Percentiles rank a stretch among this genome's conserved stretches.
These are phyloP conservation scores for Dissophora ornata DNA, from an alignment of 192 early-diverging fungal genomes.

Conservation along the genomic window DNA sequence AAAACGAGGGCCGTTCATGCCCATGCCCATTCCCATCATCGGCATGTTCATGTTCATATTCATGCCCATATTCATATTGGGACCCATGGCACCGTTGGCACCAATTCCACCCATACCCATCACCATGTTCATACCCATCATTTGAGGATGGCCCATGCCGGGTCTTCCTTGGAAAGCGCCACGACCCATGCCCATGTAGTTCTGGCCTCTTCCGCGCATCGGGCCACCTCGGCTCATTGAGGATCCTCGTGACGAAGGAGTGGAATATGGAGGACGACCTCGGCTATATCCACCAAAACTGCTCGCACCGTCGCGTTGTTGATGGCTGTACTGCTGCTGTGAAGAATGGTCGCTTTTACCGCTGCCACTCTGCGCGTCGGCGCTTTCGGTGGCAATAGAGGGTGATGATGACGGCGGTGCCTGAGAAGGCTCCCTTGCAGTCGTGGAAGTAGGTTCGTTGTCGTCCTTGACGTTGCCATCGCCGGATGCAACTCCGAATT, in stretches of 20 bases:
- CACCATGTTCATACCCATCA: conserved; percentile 32
- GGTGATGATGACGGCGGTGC: no score
- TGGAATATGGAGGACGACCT: background rate
- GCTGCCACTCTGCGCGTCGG: no score
- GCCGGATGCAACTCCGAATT: no score
- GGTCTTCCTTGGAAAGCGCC: conserved; percentile 16
- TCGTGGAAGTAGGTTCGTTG: no score
- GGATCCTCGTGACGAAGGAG: conserved; percentile 10
- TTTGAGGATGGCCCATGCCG: conserved; percentile 15
- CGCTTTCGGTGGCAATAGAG: no score
- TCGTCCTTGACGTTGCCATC: no score
- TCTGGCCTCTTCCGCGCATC: conserved; percentile 3
- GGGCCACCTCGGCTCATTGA: conserved; percentile 9
- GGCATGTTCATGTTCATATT: conserved; percentile 30
- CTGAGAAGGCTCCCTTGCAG: no score
- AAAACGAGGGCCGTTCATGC: conserved; percentile 14
- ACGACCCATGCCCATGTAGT: conserved; percentile 11
- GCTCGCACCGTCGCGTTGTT: background rate
- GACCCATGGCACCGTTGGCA: conserved; percentile 17
- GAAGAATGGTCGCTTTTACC: no score
- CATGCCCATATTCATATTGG: conserved; percentile 16
- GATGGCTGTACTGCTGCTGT: background rate
- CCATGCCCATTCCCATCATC: conserved; percentile 36
- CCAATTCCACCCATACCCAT: conserved; percentile 21
- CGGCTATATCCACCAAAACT: background rate